Conservation (phyloP, 2,329 filamentous ascomycete genomes). For the Ceratocystis destructans region DNA sequence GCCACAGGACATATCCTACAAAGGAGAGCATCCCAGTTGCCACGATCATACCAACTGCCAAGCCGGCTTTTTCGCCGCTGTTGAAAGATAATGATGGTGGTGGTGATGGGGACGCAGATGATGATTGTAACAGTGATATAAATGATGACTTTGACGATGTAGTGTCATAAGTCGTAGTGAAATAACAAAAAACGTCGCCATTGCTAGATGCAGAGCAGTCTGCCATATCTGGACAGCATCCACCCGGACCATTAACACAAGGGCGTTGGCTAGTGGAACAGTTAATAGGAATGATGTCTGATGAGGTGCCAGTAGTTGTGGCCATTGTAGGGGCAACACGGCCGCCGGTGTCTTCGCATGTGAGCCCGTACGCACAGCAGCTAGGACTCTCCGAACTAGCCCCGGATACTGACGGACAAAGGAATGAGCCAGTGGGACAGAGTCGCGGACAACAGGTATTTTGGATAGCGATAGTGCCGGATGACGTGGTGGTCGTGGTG, state of each 20-base stretch:
- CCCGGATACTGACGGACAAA: slow-evolving; percentile 33
- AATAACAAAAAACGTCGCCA: slow-evolving; percentile 30
- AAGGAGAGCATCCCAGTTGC: slow-evolving; percentile 30
- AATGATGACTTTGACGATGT: slow-evolving; percentile 21
- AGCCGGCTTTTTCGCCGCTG: slow-evolving; percentile 40
- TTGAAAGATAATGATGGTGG: slow-evolving; percentile 25
- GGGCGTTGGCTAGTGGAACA: slow-evolving; percentile 34
- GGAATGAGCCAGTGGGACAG: slow-evolving; percentile 32
- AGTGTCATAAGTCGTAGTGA: slow-evolving; percentile 26
- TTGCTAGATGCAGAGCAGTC: slow-evolving; percentile 30
- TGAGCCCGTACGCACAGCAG: slow-evolving; percentile 36
- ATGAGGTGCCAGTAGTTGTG: slow-evolving; percentile 20
- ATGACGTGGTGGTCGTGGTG: slow-evolving; percentile 22
- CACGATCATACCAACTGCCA: slow-evolving; percentile 40
- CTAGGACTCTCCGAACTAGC: slow-evolving; percentile 24
- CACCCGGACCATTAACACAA: slow-evolving; percentile 32
- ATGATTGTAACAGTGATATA: not conserved
- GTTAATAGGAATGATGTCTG: slow-evolving; percentile 28
- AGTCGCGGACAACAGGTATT: slow-evolving; percentile 30
- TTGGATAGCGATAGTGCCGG: slow-evolving; percentile 20
- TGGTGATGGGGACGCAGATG: slow-evolving; percentile 15
- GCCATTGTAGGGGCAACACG: slow-evolving; percentile 27
- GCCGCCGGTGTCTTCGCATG: slow-evolving; percentile 28
- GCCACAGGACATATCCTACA: slow-evolving; percentile 27
- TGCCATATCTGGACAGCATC: slow-evolving; percentile 37